Percentiles rank a stretch among this genome's conserved stretches.
Evolutionary conservation across 1,284 basidiomycete species (phyloP).

Genomic region (Ustilago curta): DNA sequence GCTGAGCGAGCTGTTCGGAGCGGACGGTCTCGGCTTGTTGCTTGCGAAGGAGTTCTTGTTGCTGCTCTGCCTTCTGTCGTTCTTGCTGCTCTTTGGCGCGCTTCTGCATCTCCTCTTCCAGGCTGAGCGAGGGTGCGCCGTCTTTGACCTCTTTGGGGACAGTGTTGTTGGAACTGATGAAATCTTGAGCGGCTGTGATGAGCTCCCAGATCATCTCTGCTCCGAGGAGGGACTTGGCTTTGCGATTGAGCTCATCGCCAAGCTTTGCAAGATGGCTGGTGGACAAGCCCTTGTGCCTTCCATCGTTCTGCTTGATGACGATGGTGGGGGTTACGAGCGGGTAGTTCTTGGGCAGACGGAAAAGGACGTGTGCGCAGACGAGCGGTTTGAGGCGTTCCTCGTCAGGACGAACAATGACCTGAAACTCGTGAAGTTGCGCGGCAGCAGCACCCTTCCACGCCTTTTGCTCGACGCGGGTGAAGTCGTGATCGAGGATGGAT

Average conservation of each 20-base stretch:
- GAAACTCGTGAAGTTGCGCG: slow-evolving; percentile 53
- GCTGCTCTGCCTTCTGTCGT: slow-evolving; percentile 30
- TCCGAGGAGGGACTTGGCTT: slow-evolving; percentile 61
- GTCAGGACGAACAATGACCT: slow-evolving; percentile 58
- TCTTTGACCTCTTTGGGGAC: slow-evolving; percentile 39
- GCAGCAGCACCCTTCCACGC: slow-evolving; percentile 52
- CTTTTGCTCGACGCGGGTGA: slow-evolving; percentile 43
- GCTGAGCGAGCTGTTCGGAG: slow-evolving; percentile 54
- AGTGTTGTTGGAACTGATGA: slow-evolving; percentile 56
- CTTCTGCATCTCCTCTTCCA: slow-evolving; percentile 65
- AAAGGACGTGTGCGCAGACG: slow-evolving; percentile 48
- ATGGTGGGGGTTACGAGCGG: slow-evolving; percentile 56
- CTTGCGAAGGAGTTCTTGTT: slow-evolving; percentile 36
- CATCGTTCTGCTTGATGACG: slow-evolving; percentile 47
- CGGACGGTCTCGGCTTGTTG: slow-evolving; percentile 50
- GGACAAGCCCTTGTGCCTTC: slow-evolving; percentile 49
- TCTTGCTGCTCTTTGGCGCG: slow-evolving; percentile 56
- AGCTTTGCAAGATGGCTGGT: slow-evolving; percentile 42
- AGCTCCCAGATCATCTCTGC: slow-evolving; percentile 70
- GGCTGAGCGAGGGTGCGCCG: slow-evolving; percentile 50
- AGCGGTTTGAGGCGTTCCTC: slow-evolving; percentile 57
- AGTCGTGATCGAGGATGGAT: slow-evolving; percentile 63
- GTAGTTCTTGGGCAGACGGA: slow-evolving; percentile 63
- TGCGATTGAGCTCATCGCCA: slow-evolving; percentile 40
- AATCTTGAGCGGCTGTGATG: slow-evolving; percentile 61